phyloP scores from a whole-genome alignment of 192 early-diverging fungal species.

The Dissophora globulifera region DNA sequence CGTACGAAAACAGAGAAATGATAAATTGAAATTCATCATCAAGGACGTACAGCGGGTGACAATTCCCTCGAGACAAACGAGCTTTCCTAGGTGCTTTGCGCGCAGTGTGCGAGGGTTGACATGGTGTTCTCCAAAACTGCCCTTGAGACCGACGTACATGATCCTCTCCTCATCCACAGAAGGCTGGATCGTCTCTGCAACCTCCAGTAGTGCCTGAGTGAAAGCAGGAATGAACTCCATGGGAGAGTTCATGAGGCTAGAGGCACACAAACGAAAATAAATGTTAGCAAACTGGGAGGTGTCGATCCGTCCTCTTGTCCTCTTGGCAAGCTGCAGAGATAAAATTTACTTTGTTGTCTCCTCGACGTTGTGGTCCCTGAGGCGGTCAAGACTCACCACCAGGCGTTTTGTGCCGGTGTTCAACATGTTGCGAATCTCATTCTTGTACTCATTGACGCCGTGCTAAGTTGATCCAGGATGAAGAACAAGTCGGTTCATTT shows the following conservation, averaged over 20 bases:
- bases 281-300: too few relatives aligned
- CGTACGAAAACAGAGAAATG: background rate
- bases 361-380: conserved; percentile 79
- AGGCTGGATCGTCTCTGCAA: conserved; percentile 58
- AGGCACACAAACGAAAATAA: too few relatives aligned
- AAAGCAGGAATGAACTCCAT: conserved; percentile 89
- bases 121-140: conserved; percentile 91
- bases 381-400: conserved; percentile 89
- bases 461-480: conserved; percentile 20
- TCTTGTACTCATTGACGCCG: conserved; percentile 52
- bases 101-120: conserved; percentile 88
- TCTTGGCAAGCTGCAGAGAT: background rate
- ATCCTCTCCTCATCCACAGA: conserved; percentile 51
- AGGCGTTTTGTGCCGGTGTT: conserved; percentile 62
- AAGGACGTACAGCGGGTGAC: conserved; percentile 88
- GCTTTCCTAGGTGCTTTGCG: conserved; percentile 82
- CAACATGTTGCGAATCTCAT: conserved; percentile 53
- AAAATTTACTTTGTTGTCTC: conserved; percentile 75
- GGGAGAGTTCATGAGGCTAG: conserved; percentile 77
- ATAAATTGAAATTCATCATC: background rate
- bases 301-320: background rate
- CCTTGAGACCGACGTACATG: conserved; percentile 87
- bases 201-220: conserved; percentile 77
- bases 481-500: background rate
- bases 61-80: conserved; percentile 96